A percentile compares a stretch with the other conserved stretches of the same genome.
phyloP scores from a whole-genome alignment of 352 stramenopile species.

The Pythium dissotocum region DNA sequence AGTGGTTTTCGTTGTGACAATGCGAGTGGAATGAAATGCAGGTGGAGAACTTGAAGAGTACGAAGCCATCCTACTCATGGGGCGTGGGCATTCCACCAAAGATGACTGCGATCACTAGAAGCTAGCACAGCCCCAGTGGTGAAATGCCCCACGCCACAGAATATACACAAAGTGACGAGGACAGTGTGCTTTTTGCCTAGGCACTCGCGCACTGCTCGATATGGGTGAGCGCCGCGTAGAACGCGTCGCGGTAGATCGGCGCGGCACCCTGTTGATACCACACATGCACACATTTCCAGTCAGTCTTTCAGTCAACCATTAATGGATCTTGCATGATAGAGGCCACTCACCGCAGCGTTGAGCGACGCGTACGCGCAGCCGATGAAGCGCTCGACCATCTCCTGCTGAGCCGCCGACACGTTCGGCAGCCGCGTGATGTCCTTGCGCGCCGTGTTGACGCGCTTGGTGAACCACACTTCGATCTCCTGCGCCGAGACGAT shows the following conservation, averaged over 20 bases:
- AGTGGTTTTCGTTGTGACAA: not conserved
- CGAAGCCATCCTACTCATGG: not conserved
- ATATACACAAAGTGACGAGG: not conserved
- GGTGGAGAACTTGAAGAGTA: not conserved
- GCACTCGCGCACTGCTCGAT: conserved; percentile 13
- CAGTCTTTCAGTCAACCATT: no score
- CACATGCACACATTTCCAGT: not conserved
- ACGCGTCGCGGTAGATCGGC: conserved; percentile 15
- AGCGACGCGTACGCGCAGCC: conserved; percentile 30
- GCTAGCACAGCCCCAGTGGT: no score
- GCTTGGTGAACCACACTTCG: conserved; percentile 33
- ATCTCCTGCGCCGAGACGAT: conserved; percentile 24
- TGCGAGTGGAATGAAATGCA: not conserved
- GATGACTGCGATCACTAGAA: no score
- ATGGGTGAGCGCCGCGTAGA: conserved; percentile 13
- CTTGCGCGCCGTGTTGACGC: conserved; percentile 25
- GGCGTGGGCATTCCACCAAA: no score
- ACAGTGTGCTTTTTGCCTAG: not conserved
- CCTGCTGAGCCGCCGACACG: conserved; percentile 18
- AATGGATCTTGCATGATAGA: no score
- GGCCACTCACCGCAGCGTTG: conserved; percentile 24
- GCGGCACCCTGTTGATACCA: conserved; percentile 2
- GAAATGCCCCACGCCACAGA: no score
- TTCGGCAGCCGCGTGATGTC: conserved; percentile 28
- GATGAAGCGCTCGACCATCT: conserved; percentile 29